Conservation (phyloP, 148 eudicot species). For the Rhododendron ferrugineum region DNA sequence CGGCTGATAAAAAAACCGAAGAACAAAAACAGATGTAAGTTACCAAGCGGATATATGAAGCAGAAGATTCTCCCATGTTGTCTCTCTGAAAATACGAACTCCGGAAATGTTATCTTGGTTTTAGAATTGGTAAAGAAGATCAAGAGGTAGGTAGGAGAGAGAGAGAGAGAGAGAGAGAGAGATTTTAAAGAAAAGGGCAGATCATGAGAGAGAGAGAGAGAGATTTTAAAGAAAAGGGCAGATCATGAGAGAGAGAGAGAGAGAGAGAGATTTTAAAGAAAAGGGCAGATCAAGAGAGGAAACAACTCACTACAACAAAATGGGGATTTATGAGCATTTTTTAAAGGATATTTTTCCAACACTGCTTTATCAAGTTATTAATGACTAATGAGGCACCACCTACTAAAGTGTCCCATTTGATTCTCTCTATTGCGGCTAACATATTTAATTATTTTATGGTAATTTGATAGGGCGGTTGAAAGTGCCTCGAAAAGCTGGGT, state of each 20-base stretch:
- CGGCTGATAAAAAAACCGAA: not conserved
- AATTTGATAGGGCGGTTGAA: too few relatives aligned
- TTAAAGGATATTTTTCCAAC: too few relatives aligned
- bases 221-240: not conserved
- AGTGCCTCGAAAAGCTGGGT: too few relatives aligned
- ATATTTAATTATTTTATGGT: too few relatives aligned
- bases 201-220: not conserved
- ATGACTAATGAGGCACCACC: too few relatives aligned
- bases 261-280: not conserved
- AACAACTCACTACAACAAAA: not conserved
- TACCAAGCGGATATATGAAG: conserved; percentile 36
- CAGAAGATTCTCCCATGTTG: conserved; percentile 30
- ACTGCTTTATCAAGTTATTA: too few relatives aligned
- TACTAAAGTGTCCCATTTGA: too few relatives aligned
- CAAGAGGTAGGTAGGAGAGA: not conserved
- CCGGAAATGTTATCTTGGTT: not conserved
- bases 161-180: not conserved
- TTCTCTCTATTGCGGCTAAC: too few relatives aligned
- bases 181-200: not conserved
- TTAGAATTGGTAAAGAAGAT: not conserved
- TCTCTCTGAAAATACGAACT: not conserved
- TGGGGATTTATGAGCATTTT: too few relatives aligned
- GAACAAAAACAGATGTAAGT: not conserved
- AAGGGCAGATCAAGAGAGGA: not conserved
- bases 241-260: not conserved